Evolutionary conservation across 495 filamentous ascomycete genomes (phyloP), one percentile per base, ranked within the genome.

Genomic region (Venustampulla echinocandica): DNA sequence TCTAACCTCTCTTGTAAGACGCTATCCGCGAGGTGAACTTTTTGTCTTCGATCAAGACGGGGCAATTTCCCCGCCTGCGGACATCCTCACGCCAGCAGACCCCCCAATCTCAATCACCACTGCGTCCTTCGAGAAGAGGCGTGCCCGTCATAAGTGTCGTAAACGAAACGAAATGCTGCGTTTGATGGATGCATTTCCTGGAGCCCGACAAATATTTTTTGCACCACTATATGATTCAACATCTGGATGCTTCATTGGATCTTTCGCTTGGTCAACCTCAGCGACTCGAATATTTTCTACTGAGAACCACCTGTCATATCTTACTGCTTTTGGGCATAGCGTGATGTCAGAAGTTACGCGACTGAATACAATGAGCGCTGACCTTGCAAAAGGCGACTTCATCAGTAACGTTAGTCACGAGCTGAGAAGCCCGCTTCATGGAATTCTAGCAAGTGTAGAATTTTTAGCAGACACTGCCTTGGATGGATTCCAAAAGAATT

Each of bases 331-430:
- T 51, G 66, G 69, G 0, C 68, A 78, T 38, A 66, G 65, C 13
- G 66, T 76, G 10, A 68, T 74, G 27, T 65, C 69, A 3, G 76
- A 80, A 52, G 69, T 81, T 1, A 68, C 68, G 1, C 73, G 74
- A 19, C 54, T 79, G 4, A 63, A 70, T 30, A 60, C 66, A 3
- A 22, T 69, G n/a, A 61, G 57, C 4, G 65, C 64, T 5, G 62
- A 64, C 45, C 63, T 58, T 22, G 63, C 69, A 7, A 87, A 87
- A 52, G 72, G 74, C 1, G 80, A 81, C 42, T 79, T 87, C 46
- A 77, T 88, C 25, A 77, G 76, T 0, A 84, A 78, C 11, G 71
- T 88, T 19, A 82, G 75, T 36, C 86, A 90, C 56, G 86, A 92
- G 57, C 66, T 90, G n/a, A 72, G 85, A 7, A 83, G 76, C 23